phyloP scores from a whole-genome alignment of 768 basidiomycete genomes.

The Tulasnella sp. region DNA sequence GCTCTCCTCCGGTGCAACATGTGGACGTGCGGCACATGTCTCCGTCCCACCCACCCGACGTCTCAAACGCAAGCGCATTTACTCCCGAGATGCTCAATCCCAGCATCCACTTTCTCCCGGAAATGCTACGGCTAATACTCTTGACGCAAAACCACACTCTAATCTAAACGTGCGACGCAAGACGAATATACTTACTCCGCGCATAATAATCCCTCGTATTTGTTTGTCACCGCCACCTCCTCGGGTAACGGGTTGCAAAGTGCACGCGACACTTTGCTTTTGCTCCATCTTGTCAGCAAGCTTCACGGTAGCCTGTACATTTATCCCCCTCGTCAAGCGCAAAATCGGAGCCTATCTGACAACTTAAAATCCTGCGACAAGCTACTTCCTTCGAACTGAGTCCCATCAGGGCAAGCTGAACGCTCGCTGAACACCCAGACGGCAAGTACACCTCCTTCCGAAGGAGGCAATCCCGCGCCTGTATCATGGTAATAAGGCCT shows the following conservation, averaged over 20 bases:
- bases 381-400: not conserved
- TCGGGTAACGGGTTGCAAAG: not conserved
- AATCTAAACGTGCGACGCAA: not conserved
- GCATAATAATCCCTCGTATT: not conserved
- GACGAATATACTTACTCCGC: not conserved
- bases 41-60: not conserved
- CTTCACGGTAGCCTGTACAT: not conserved
- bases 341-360: not conserved
- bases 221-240: not conserved
- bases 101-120: not conserved
- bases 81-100: not conserved
- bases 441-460: not conserved
- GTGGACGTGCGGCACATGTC: not conserved
- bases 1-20: too few relatives aligned
- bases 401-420: not conserved
- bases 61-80: not conserved
- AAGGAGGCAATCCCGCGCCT: not conserved
- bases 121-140: slow-evolving; percentile 2
- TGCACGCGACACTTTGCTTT: not conserved
- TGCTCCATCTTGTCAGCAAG: not conserved
- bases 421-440: not conserved
- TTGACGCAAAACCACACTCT: not conserved
- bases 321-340: not conserved
- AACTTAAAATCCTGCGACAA: not conserved
- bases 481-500: not conserved